Evolutionary conservation across 257 asterid species (phyloP).

Genomic region (Scutellaria baicalensis): DNA sequence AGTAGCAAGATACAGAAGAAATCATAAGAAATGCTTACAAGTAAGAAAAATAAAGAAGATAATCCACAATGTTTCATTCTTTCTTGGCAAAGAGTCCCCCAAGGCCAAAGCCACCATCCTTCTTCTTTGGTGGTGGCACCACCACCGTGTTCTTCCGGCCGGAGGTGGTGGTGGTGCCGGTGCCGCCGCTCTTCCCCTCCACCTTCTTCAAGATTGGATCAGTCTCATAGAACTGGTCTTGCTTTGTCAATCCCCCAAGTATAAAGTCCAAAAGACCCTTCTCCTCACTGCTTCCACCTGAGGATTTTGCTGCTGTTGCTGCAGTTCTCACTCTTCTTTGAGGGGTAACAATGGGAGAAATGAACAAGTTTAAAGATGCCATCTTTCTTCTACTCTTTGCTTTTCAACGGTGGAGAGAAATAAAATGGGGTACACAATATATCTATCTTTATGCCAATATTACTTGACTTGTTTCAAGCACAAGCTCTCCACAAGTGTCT

Average conservation of each 20-base stretch:
- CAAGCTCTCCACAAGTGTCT: constrained; percentile 72
- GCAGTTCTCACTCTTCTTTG: constrained; percentile 49
- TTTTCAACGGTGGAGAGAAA: not conserved
- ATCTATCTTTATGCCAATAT: not conserved
- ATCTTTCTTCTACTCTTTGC: constrained; percentile 7
- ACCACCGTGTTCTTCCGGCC: constrained; percentile 34
- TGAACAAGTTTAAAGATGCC: constrained; percentile 70
- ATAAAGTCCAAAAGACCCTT: constrained; percentile 70
- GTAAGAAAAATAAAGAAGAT: not conserved
- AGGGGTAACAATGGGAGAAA: constrained; percentile 41
- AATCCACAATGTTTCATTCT: not conserved
- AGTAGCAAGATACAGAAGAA: constrained; percentile 13
- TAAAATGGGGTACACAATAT: not conserved
- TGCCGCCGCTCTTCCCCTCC: constrained; percentile 40
- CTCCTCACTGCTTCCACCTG: constrained; percentile 58
- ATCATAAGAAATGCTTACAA: not conserved
- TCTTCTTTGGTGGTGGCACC: constrained; percentile 41
- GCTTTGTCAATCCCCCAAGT: constrained; percentile 46
- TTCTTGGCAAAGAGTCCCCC: constrained; percentile 70
- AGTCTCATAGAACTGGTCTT: constrained; percentile 78
- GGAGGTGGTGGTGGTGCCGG: constrained; percentile 12
- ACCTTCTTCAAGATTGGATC: constrained; percentile 76
- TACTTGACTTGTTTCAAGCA: constrained; percentile 44
- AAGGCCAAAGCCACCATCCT: constrained; percentile 37
- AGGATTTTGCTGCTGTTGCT: constrained; percentile 62